Evolutionary conservation across 139 green algal genomes (phyloP).

Genomic region (Limnomonas spitsbergensis): DNA sequence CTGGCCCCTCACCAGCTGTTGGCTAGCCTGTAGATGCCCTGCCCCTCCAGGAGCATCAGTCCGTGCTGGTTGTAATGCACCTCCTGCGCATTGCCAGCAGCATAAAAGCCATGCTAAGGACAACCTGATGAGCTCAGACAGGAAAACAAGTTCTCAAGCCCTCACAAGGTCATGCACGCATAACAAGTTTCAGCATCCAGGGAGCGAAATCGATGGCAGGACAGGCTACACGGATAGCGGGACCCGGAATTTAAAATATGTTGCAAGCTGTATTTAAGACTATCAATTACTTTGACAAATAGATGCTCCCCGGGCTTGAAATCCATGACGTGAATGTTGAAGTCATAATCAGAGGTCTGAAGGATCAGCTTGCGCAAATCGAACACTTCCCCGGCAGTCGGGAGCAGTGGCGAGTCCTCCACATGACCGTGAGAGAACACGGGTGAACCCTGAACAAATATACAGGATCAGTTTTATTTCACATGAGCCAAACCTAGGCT

Average conservation of each 20-base stretch:
- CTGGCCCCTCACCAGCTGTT: constrained; percentile 71
- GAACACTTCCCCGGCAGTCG: constrained; percentile 58
- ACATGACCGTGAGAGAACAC: constrained; percentile 54
- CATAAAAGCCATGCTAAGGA: no score
- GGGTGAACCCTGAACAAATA: constrained; percentile 52
- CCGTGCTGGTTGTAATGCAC: constrained; percentile 98
- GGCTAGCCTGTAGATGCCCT: constrained; percentile 90
- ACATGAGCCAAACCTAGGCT: no score
- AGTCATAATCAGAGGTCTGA: constrained; percentile 79
- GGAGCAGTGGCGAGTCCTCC: constrained; percentile 61
- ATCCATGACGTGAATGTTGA: constrained; percentile 97
- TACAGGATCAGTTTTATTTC: no score
- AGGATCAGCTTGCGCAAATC: constrained; percentile 88
- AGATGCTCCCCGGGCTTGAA: constrained; percentile 86
- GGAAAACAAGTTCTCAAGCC: not conserved
- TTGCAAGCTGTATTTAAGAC: no score
- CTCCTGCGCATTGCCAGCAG: constrained; percentile 66
- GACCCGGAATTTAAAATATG: no score
- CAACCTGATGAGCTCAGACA: not conserved
- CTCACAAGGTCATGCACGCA: not conserved
- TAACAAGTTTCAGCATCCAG: not conserved
- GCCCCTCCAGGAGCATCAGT: constrained; percentile 83
- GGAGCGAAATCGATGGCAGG: not conserved
- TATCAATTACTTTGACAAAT: constrained; percentile 70
- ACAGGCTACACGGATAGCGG: no score